Evolutionary conservation across 331 rosid species (phyloP).

Genomic region (Prunus yedoensis): DNA sequence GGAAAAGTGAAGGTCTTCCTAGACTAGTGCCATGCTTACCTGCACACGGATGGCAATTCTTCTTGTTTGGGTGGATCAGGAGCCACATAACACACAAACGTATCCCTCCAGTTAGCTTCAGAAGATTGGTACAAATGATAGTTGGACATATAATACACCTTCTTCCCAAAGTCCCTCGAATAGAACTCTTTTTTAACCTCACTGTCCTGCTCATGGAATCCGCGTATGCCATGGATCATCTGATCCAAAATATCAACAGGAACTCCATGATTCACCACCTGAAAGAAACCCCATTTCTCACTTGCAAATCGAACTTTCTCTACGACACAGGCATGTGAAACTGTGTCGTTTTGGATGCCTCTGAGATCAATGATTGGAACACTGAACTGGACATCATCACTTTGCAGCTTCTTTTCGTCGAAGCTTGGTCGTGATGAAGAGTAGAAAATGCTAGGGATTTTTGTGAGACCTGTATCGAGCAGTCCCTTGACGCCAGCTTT

Average conservation of each 20-base stretch:
- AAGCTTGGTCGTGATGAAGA: too few species aligned
- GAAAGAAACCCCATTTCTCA: constrained; percentile 43
- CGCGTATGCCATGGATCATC: constrained; percentile 16
- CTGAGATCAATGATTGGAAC: constrained; percentile 43
- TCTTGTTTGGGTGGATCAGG: constrained; percentile 33
- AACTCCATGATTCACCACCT: constrained; percentile 41
- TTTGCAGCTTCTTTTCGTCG: background rate
- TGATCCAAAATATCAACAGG: constrained; percentile 16
- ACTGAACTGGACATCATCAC: constrained; percentile 2
- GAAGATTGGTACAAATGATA: constrained; percentile 36
- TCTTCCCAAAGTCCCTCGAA: constrained; percentile 29
- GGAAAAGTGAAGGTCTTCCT: too few species aligned
- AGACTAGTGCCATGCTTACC: constrained; percentile 9
- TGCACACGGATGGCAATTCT: constrained; percentile 38
- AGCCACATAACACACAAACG: constrained; percentile 25
- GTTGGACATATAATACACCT: constrained; percentile 33
- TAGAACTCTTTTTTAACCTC: constrained; percentile 28
- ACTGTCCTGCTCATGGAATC: constrained; percentile 36
- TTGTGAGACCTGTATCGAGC: constrained; percentile 24
- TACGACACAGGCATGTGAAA: constrained; percentile 12
- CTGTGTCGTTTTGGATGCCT: background rate
- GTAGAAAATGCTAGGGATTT: constrained; percentile 31
- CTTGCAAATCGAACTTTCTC: constrained; percentile 24
- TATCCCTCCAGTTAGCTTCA: constrained; percentile 46
- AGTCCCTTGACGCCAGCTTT: constrained; percentile 45